Evolutionary conservation across 495 filamentous ascomycete genomes (phyloP).

Genomic region (Astrothelium subdiscretum): DNA sequence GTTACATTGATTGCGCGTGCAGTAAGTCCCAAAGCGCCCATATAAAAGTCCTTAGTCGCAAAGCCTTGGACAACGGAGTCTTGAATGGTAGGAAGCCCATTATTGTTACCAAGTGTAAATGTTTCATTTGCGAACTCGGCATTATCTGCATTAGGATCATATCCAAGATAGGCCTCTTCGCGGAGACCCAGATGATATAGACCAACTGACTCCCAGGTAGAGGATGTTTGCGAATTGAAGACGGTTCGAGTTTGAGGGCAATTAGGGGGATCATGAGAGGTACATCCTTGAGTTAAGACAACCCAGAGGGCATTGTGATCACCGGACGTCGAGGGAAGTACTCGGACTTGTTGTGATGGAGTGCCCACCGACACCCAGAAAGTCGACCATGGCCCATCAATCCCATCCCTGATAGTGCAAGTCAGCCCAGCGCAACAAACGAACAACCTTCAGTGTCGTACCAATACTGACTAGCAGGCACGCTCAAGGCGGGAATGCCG

Average conservation of each 20-base stretch:
- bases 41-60: constrained; percentile 21
- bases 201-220: constrained; percentile 16
- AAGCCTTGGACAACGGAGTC: constrained; percentile 17
- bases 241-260: constrained; percentile 22
- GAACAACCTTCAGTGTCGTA: constrained; percentile 8
- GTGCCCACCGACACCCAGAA: constrained; percentile 29
- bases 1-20: constrained; percentile 18
- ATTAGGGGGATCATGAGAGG: constrained; percentile 11
- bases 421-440: not conserved
- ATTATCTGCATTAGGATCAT: constrained; percentile 2
- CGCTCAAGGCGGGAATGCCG: not conserved
- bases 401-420: not conserved
- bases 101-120: constrained; percentile 17
- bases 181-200: constrained; percentile 16
- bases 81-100: constrained; percentile 9
- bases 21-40: constrained; percentile 21
- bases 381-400: constrained; percentile 28
- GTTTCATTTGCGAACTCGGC: constrained; percentile 22
- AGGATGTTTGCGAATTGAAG: constrained; percentile 19
- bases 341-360: constrained; percentile 23
- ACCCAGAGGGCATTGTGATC: constrained; percentile 19
- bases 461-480: constrained; percentile 19
- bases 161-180: constrained; percentile 2
- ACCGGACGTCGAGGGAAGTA: constrained; percentile 13
- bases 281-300: constrained; percentile 27